Conservation (phyloP, 441 rosid genomes). For the Kokia cookei region DNA sequence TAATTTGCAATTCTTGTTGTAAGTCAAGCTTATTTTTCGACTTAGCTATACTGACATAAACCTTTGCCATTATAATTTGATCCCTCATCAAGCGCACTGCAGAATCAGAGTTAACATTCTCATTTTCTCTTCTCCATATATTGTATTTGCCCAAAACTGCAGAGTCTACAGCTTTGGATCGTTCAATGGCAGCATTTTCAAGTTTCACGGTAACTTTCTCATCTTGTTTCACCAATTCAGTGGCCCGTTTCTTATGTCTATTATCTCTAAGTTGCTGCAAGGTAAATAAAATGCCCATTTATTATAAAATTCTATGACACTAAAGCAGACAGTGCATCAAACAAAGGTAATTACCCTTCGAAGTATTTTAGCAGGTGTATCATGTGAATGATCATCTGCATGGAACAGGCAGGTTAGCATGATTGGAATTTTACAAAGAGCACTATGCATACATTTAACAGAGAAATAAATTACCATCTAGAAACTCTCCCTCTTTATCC, state of each 20-base stretch:
- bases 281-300: constrained; percentile 2
- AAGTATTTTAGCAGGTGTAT: constrained; percentile 58
- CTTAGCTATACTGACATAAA: constrained; percentile 71
- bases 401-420: constrained; percentile 12
- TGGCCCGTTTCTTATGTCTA: constrained; percentile 75
- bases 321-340: neutral
- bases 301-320: neutral
- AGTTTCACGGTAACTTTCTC: constrained; percentile 67
- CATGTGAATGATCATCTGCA: constrained; percentile 51
- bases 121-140: constrained; percentile 90
- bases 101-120: constrained; percentile 84
- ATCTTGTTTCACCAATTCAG: constrained; percentile 62
- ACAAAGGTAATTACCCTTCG: constrained; percentile 60
- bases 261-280: constrained; percentile 86
- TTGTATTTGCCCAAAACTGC: constrained; percentile 91
- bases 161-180: constrained; percentile 89
- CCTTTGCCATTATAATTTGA: constrained; percentile 94
- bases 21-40: constrained; percentile 62
- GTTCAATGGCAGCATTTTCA: constrained; percentile 93
- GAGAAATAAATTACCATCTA: constrained; percentile 29
- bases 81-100: constrained; percentile 86
- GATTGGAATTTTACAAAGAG: neutral
- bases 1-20: constrained; percentile 61
- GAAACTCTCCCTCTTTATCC: constrained; percentile 29
- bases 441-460: neutral